These are phyloP conservation scores for Pseudogymnoascus sp. DNA, from an alignment of 2,329 filamentous ascomycete species.

Conservation along the genomic window DNA sequence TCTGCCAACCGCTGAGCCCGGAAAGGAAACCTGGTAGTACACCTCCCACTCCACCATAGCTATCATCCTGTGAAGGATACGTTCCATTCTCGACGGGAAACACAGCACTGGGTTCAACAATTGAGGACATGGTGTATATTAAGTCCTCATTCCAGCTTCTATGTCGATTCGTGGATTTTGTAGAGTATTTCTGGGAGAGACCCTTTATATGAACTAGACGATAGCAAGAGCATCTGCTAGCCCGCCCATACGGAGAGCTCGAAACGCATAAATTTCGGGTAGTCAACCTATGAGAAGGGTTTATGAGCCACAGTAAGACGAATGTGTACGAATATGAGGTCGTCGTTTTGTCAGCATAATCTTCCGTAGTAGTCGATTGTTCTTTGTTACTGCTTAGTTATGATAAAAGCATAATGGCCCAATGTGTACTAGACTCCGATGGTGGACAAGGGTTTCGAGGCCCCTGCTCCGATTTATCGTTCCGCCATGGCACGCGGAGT, in stretches of 20 bases:
- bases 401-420: neutral
- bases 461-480: neutral
- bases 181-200: neutral
- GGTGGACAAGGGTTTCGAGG: constrained; percentile 8
- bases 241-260: neutral
- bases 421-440: constrained; percentile 20
- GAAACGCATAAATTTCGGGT: neutral
- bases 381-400: constrained; percentile 1
- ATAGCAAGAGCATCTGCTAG: neutral
- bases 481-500: neutral
- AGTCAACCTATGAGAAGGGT: neutral
- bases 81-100: neutral
- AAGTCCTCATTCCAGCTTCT: neutral
- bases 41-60: neutral
- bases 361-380: neutral
- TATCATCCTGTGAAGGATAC: neutral
- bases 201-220: neutral
- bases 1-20: constrained; percentile 25
- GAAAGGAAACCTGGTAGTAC: neutral
- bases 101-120: neutral
- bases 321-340: neutral
- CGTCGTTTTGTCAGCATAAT: neutral
- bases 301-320: neutral
- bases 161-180: neutral
- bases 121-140: neutral